Conservation (phyloP, 768 basidiomycete genomes). For the Trichaptum fuscoviolaceum region DNA sequence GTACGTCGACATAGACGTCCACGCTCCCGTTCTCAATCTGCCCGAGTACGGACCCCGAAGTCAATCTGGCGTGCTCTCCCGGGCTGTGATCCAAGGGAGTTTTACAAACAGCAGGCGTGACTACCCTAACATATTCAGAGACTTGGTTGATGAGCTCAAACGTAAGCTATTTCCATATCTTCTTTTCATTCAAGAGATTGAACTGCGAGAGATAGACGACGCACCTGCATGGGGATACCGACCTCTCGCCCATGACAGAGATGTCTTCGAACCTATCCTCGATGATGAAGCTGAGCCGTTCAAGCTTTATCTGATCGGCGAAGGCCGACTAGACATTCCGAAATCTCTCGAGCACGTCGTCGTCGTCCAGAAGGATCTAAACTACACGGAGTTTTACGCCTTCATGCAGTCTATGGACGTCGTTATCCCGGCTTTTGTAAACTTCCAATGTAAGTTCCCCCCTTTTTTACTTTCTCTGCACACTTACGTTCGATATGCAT, state of each 20-base stretch:
- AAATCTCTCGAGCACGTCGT: conserved; percentile 33
- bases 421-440: conserved; percentile 35
- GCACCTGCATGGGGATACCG: conserved; percentile 33
- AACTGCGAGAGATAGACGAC: conserved; percentile 23
- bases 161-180: conserved; percentile 18
- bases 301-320: conserved; percentile 29
- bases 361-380: conserved; percentile 27
- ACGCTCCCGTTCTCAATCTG: conserved; percentile 31
- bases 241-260: conserved; percentile 14
- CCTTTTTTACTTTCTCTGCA: no score
- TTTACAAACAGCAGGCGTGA: conserved; percentile 31
- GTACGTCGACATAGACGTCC: conserved; percentile 31
- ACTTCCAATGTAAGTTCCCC: conserved; percentile 22
- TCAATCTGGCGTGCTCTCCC: conserved; percentile 24
- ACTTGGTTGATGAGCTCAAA: conserved; percentile 27
- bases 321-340: conserved; percentile 30
- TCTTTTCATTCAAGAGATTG: background rate
- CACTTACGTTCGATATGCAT: background rate
- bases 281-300: conserved; percentile 18
- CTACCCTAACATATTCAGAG: conserved; percentile 30
- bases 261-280: background rate
- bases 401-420: conserved; percentile 35
- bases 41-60: conserved; percentile 21
- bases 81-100: conserved; percentile 37
- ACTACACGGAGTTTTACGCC: conserved; percentile 32